phyloP scores from a whole-genome alignment of 2,329 filamentous ascomycete genomes.

The Aspergillus latus region DNA sequence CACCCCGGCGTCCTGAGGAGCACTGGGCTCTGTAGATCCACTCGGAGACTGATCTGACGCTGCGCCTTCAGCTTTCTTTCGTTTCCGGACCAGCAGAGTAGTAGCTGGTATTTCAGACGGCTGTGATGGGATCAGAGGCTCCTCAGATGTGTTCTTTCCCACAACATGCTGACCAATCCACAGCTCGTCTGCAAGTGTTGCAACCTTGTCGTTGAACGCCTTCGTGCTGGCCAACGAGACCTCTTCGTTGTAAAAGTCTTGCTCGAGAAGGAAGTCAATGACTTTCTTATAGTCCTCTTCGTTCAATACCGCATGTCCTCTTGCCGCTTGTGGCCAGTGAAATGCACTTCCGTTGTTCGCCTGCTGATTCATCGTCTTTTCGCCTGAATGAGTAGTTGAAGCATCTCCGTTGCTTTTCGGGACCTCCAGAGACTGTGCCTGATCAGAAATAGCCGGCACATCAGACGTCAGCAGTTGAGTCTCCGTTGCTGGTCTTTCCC shows the following conservation, averaged over 20 bases:
- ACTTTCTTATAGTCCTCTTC: slow-evolving; percentile 43
- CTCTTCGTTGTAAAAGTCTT: slow-evolving; percentile 44
- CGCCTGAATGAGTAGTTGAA: background rate
- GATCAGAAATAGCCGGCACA: background rate
- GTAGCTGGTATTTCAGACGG: slow-evolving; percentile 29
- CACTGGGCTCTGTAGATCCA: slow-evolving; percentile 4
- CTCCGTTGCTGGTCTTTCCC: background rate
- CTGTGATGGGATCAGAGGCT: slow-evolving; percentile 14
- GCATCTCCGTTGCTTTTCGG: background rate
- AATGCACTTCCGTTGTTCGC: slow-evolving; percentile 28
- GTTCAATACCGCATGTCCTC: slow-evolving; percentile 38
- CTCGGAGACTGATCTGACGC: slow-evolving; percentile 5
- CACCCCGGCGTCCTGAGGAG: slow-evolving; percentile 23
- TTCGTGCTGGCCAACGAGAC: slow-evolving; percentile 42
- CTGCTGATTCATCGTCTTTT: slow-evolving; percentile 6
- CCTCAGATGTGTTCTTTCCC: slow-evolving; percentile 28
- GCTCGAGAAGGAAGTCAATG: slow-evolving; percentile 41
- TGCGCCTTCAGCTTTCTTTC: slow-evolving; percentile 34
- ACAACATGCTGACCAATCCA: slow-evolving; percentile 38
- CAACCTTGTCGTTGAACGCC: slow-evolving; percentile 43
- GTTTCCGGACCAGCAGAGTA: slow-evolving; percentile 38
- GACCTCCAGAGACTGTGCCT: background rate
- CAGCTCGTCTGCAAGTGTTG: slow-evolving; percentile 38
- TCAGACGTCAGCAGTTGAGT: background rate
- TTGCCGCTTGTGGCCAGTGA: slow-evolving; percentile 35